Percentiles rank a stretch among this genome's conserved stretches.
phyloP scores from a whole-genome alignment of 352 stramenopile species.

The Thraustotheca clavata region DNA sequence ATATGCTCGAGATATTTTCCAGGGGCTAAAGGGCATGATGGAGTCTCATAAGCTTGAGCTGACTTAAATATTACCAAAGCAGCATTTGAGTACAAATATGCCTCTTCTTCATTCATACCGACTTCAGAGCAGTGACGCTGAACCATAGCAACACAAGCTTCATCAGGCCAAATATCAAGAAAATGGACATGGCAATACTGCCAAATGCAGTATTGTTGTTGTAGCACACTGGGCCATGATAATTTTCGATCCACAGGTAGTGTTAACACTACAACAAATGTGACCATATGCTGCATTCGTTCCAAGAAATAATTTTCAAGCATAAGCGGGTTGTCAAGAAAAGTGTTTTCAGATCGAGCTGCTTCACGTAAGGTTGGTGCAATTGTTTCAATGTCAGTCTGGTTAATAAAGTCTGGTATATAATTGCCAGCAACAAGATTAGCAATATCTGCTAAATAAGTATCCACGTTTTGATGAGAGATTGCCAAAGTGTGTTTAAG shows the following conservation, averaged over 20 bases:
- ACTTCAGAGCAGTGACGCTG: slow-evolving; percentile 30
- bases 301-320: slow-evolving; percentile 44
- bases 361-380: slow-evolving; percentile 31
- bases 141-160: slow-evolving; percentile 35
- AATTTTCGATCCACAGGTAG: slow-evolving; percentile 1
- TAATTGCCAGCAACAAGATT: slow-evolving; percentile 36
- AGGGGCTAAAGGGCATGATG: slow-evolving; percentile 26
- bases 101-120: slow-evolving; percentile 26
- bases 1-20: slow-evolving; percentile 8
- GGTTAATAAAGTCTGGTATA: slow-evolving; percentile 35
- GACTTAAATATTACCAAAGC: background rate
- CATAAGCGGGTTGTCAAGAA: slow-evolving; percentile 16
- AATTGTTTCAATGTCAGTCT: slow-evolving; percentile 48
- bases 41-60: slow-evolving; percentile 3
- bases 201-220: slow-evolving; percentile 24
- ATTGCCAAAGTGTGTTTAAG: slow-evolving; percentile 38
- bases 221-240: background rate
- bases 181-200: slow-evolving; percentile 37
- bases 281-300: slow-evolving; percentile 34
- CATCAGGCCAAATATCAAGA: slow-evolving; percentile 35
- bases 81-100: slow-evolving; percentile 22
- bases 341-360: slow-evolving; percentile 23
- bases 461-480: background rate
- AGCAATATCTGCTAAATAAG: slow-evolving; percentile 39
- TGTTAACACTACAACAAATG: slow-evolving; percentile 44